These are phyloP conservation scores for Hypoxylon trugodes DNA, from an alignment of 495 filamentous ascomycete genomes.

Conservation along the genomic window DNA sequence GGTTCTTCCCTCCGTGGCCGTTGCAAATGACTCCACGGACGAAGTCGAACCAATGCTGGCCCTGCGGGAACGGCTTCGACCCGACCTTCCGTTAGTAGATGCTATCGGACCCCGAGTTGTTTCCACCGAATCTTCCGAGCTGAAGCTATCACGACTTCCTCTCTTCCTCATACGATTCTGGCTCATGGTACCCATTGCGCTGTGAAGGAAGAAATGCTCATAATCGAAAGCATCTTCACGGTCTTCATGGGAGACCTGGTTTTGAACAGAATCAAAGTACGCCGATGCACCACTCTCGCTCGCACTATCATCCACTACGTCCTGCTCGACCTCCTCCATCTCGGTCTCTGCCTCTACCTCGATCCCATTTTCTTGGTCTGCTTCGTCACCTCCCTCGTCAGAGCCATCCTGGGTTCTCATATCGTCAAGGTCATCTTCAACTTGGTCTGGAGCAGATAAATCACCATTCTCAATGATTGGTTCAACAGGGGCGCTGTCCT, in stretches of 20 bases:
- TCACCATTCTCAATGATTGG: slow-evolving; percentile 4
- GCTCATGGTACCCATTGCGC: slow-evolving; percentile 78
- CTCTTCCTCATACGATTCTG: slow-evolving; percentile 55
- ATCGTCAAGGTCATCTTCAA: slow-evolving; percentile 46
- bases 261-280: slow-evolving; percentile 64
- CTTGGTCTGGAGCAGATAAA: neutral
- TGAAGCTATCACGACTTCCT: slow-evolving; percentile 63
- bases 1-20: slow-evolving; percentile 72
- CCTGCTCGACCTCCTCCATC: slow-evolving; percentile 36
- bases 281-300: slow-evolving; percentile 63
- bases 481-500: neutral
- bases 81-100: slow-evolving; percentile 25
- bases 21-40: slow-evolving; percentile 83
- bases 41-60: slow-evolving; percentile 75
- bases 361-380: slow-evolving; percentile 13
- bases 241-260: slow-evolving; percentile 79
- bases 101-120: slow-evolving; percentile 68
- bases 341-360: slow-evolving; percentile 8
- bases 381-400: slow-evolving; percentile 27
- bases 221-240: slow-evolving; percentile 98
- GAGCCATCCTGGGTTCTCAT: slow-evolving; percentile 50
- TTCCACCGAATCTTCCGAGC: slow-evolving; percentile 76
- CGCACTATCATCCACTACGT: slow-evolving; percentile 43
- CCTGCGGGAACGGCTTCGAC: slow-evolving; percentile 60
- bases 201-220: slow-evolving; percentile 92